Conservation (phyloP, 177 flowering plant genomes). For the Tripterygium wilfordii region DNA sequence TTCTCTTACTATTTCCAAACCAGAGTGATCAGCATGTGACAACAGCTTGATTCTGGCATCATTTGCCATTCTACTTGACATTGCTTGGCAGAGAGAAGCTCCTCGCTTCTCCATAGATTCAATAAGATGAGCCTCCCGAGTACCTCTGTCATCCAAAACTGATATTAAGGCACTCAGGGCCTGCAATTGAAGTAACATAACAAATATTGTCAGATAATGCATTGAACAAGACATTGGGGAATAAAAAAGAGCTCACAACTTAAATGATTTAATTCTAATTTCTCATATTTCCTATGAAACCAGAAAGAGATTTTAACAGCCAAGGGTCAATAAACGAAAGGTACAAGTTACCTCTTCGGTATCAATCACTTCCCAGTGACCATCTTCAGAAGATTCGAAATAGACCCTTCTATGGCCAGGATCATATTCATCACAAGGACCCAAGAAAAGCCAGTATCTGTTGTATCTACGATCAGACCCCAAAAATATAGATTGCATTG, state of each 20-base stretch:
- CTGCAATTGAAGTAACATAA: slow-evolving; percentile 35
- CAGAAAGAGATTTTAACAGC: too few species aligned
- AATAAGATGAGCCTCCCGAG: slow-evolving; percentile 69
- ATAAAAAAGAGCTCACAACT: too few species aligned
- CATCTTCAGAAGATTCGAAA: slow-evolving; percentile 99
- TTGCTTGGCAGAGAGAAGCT: slow-evolving; percentile 49
- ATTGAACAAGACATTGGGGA: too few species aligned
- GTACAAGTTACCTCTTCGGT: slow-evolving; percentile 63
- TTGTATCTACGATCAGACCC: slow-evolving; percentile 97
- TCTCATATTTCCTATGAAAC: too few species aligned
- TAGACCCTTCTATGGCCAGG: slow-evolving; percentile 90
- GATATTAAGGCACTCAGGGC: slow-evolving; percentile 59
- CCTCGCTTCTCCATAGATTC: slow-evolving; percentile 59
- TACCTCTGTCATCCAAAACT: slow-evolving; percentile 69
- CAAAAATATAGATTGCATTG: slow-evolving; percentile 81
- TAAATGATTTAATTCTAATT: too few species aligned
- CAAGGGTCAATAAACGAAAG: too few species aligned
- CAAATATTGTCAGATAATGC: too few species aligned
- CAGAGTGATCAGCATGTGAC: slow-evolving; percentile 37
- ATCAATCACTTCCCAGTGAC: slow-evolving; percentile 95
- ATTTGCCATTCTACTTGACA: slow-evolving; percentile 32
- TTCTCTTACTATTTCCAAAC: slow-evolving; percentile 34
- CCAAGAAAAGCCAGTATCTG: slow-evolving; percentile 96
- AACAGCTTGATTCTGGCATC: slow-evolving; percentile 20
- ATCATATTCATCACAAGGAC: slow-evolving; percentile 75